These are phyloP conservation scores for Pseudognaphalium luteoalbum DNA, from an alignment of 129 eudicot genomes.

Conservation along the genomic window DNA sequence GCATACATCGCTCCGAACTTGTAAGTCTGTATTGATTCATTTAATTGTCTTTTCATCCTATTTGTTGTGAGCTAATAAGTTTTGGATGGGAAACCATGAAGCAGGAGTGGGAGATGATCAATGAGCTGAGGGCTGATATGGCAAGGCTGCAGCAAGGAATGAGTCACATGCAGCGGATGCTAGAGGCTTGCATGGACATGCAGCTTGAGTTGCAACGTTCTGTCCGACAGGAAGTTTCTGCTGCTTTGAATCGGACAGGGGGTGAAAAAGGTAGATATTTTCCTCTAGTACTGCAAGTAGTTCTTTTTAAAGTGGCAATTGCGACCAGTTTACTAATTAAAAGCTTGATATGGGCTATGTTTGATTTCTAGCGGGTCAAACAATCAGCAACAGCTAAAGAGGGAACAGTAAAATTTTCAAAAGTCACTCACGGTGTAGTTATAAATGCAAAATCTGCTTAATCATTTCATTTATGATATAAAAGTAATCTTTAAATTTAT, in stretches of 20 bases:
- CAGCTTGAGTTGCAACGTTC: conserved; percentile 98
- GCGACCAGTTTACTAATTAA: background rate
- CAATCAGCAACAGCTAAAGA: background rate
- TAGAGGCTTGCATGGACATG: conserved; percentile 99
- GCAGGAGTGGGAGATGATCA: conserved; percentile 98
- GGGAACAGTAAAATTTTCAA: background rate
- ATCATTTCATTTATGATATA: too few relatives aligned
- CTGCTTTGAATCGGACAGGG: conserved; percentile 82
- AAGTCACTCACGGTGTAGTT: background rate
- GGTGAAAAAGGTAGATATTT: conserved; percentile 58
- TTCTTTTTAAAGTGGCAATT: background rate
- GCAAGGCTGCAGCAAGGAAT: conserved; percentile 96
- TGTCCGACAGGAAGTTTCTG: conserved; percentile 96
- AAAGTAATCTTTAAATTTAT: background rate
- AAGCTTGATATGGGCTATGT: background rate
- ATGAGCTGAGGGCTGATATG: conserved; percentile 88
- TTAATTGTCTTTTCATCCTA: background rate
- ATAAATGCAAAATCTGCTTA: background rate
- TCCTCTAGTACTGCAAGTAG: background rate
- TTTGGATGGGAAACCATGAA: background rate
- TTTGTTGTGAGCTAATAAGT: background rate
- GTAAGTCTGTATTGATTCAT: conserved; percentile 41
- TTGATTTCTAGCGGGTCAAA: background rate
- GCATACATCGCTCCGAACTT: conserved; percentile 83
- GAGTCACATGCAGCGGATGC: conserved; percentile 99